Evolutionary conservation across 495 filamentous ascomycete species (phyloP), one percentile per base, ranked within the genome.

Genomic region (Aspergillus taichungensis): DNA sequence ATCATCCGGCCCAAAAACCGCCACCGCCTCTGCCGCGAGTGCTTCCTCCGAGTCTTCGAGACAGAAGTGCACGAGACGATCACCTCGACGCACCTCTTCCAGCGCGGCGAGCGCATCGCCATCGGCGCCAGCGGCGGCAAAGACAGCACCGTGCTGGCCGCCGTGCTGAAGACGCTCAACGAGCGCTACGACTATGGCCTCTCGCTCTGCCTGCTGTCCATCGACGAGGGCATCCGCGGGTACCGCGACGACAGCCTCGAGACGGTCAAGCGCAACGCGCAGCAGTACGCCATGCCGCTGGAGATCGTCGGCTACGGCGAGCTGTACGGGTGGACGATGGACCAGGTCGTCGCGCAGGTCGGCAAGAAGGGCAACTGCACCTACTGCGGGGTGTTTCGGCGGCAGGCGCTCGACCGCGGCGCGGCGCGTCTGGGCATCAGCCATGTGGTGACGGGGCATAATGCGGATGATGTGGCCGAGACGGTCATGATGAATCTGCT

Each of bases 301-400:
- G 83, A 83, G 54, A 92, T 98, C 37, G 79, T 98, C 24, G 86
- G 91, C 35, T 98, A 98, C 61, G 82, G 79, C 32, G 91, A 97
- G 61, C 73, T 98, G 5, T 98, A 97, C 61, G 92, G 94, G 3
- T 98, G 92, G 92, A 96, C 90, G 8, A 98, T 98, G 92, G 92
- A 98, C 62, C 85, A 96, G 54, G 92, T 98, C 9, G 92, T 98
- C 3, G 82, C 84, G 55, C 86, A 92, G 45, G 85, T 97, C 40
- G 94, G 94, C 24, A 96, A 96, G 64, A 96, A 95, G 67, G 94
- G 94, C 32, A 98, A 97, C 65, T 98, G 92, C 72, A 98, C 92
- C 29, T 97, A 97, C 62, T 98, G 92, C 57, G 92, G 92, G 4
- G 92, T 98, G 30, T 98, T 98, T 56, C 78, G 92, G 9, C 78